Evolutionary conservation across 371 early-diverging fungal species (phyloP).

Genomic region (Circinella minor): DNA sequence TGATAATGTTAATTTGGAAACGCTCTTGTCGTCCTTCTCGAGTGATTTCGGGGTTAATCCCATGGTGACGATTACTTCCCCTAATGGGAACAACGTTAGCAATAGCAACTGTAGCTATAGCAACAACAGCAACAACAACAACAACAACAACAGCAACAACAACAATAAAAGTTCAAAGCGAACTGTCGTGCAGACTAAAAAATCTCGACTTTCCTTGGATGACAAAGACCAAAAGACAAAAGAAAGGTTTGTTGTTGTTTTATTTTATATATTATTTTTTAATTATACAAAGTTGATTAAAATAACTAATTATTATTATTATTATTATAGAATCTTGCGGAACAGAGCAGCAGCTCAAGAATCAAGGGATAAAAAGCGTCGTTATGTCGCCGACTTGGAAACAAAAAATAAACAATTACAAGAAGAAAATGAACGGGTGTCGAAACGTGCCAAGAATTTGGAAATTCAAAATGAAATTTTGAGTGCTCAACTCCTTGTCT

Average conservation of each 20-base stretch:
- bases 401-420: constrained; percentile 64
- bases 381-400: constrained; percentile 81
- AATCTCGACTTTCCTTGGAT: constrained; percentile 35
- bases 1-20: constrained; percentile 21
- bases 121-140: constrained; percentile 16
- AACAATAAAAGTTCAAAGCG: constrained; percentile 11
- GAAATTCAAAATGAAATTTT: constrained; percentile 67
- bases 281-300: too few relatives aligned
- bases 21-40: constrained; percentile 33
- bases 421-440: constrained; percentile 67
- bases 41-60: constrained; percentile 38
- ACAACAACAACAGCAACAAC: constrained; percentile 17
- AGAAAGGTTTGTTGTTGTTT: constrained; percentile 41
- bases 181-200: constrained; percentile 17
- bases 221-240: constrained; percentile 56
- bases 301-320: neutral
- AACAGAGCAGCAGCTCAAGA: constrained; percentile 93
- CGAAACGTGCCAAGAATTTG: constrained; percentile 63
- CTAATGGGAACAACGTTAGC: constrained; percentile 8
- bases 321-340: constrained; percentile 66
- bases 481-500: constrained; percentile 59
- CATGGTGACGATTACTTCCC: constrained; percentile 24
- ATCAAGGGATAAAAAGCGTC: constrained; percentile 87
- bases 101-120: constrained; percentile 10
- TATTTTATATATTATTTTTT: neutral